Evolutionary conservation across 2,329 filamentous ascomycete genomes (phyloP).

Genomic region (Orbilia javanica): DNA sequence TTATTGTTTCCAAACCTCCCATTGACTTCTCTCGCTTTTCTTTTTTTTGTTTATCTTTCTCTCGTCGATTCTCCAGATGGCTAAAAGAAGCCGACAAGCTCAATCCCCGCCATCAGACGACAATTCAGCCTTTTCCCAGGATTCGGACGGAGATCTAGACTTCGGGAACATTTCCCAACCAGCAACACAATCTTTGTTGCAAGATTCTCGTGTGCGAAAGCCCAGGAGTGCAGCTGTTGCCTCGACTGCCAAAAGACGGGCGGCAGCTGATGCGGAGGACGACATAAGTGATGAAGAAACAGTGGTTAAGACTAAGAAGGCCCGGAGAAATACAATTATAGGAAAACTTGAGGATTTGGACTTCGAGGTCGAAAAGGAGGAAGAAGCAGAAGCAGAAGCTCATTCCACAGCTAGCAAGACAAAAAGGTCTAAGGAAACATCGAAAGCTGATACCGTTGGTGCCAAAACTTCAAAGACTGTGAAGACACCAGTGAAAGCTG

Average conservation of each 20-base stretch:
- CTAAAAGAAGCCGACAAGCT: slow-evolving; percentile 29
- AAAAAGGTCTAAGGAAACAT: slow-evolving; percentile 9
- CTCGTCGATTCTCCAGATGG: slow-evolving; percentile 16
- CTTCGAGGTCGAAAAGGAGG: slow-evolving; percentile 27
- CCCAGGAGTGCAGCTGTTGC: slow-evolving; percentile 38
- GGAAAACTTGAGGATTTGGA: slow-evolving; percentile 31
- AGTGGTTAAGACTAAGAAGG: slow-evolving; percentile 26
- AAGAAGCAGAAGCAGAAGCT: slow-evolving; percentile 34
- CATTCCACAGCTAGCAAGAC: slow-evolving; percentile 58
- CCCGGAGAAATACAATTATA: slow-evolving; percentile 29
- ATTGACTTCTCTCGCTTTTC: neutral
- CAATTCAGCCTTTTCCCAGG: slow-evolving; percentile 45
- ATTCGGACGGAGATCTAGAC: slow-evolving; percentile 28
- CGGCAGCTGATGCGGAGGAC: slow-evolving; percentile 19
- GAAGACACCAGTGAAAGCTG: neutral
- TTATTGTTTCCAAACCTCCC: neutral
- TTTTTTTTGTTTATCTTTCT: too few species aligned
- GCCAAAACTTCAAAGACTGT: slow-evolving; percentile 26
- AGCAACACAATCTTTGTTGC: slow-evolving; percentile 29
- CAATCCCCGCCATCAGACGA: slow-evolving; percentile 29
- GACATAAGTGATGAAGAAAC: slow-evolving; percentile 22
- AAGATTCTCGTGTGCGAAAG: slow-evolving; percentile 25
- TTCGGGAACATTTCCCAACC: slow-evolving; percentile 44
- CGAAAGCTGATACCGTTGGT: slow-evolving; percentile 5
- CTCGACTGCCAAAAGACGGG: slow-evolving; percentile 29